Conservation (phyloP, 2,329 filamentous ascomycete species). For the Harringtonia aguacate region DNA sequence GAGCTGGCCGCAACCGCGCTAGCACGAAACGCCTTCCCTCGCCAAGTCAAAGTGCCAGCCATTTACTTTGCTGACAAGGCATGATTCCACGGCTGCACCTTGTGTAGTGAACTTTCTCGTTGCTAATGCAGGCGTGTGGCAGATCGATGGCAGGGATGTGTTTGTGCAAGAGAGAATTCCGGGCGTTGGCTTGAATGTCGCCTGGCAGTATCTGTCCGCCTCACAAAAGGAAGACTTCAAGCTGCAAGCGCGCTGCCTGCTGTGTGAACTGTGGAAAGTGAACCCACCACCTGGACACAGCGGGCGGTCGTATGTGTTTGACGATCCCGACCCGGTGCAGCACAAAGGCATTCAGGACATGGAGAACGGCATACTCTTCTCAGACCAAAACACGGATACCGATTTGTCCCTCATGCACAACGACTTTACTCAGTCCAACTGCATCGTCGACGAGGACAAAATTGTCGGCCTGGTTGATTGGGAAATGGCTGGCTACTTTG, state of each 20-base stretch:
- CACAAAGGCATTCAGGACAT: slow-evolving; percentile 11
- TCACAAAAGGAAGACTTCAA: slow-evolving; percentile 22
- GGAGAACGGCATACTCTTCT: slow-evolving; percentile 23
- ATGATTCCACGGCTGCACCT: too few species aligned
- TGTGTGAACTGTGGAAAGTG: slow-evolving; percentile 18
- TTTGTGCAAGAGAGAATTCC: slow-evolving; percentile 27
- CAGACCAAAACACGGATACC: slow-evolving; percentile 7
- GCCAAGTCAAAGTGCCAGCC: slow-evolving; percentile 21
- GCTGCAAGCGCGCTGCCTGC: slow-evolving; percentile 21
- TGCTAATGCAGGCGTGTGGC: slow-evolving; percentile 6
- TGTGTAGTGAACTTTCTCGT: slow-evolving; percentile 1
- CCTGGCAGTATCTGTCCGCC: slow-evolving; percentile 24
- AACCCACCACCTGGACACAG: slow-evolving; percentile 9
- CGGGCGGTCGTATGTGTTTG: neutral
- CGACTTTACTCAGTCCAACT: slow-evolving; percentile 24
- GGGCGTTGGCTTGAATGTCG: slow-evolving; percentile 23
- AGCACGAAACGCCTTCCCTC: slow-evolving; percentile 14
- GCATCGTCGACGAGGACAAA: slow-evolving; percentile 24
- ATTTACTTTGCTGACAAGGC: slow-evolving; percentile 29
- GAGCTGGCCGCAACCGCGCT: slow-evolving; percentile 23
- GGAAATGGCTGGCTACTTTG: slow-evolving; percentile 29
- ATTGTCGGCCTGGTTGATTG: slow-evolving; percentile 29
- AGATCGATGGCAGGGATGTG: slow-evolving; percentile 23
- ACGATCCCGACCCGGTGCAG: neutral
- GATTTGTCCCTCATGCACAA: slow-evolving; percentile 28